Percentiles rank a stretch among this genome's conserved stretches.
phyloP scores from a whole-genome alignment of 2,329 filamentous ascomycete species.

The Penicillium sp. region DNA sequence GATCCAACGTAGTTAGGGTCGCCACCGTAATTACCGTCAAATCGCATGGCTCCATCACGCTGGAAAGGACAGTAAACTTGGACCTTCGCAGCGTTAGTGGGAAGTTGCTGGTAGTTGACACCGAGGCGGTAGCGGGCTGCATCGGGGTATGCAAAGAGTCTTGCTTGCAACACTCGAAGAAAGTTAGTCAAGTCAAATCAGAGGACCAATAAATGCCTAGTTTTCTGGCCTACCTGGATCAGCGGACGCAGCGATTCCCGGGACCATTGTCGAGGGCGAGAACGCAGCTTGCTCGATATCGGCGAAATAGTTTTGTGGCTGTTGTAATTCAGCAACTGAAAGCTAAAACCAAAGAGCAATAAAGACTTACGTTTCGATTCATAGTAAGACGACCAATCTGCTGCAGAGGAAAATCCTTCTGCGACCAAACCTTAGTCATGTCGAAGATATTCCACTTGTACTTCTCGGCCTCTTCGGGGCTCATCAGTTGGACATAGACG shows the following conservation, averaged over 20 bases:
- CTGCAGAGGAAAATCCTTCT: slow-evolving; percentile 71
- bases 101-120: slow-evolving; percentile 47
- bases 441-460: slow-evolving; percentile 68
- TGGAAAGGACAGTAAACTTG: slow-evolving; percentile 58
- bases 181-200: slow-evolving; percentile 6
- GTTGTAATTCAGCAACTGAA: too few relatives aligned
- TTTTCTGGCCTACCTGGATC: slow-evolving; percentile 54
- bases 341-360: not conserved
- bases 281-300: slow-evolving; percentile 72
- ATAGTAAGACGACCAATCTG: slow-evolving; percentile 70
- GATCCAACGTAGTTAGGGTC: slow-evolving; percentile 59
- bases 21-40: slow-evolving; percentile 59
- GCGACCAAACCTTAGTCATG: slow-evolving; percentile 81
- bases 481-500: not conserved
- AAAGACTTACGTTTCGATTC: slow-evolving; percentile 65
- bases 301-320: slow-evolving; percentile 63
- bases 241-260: slow-evolving; percentile 64
- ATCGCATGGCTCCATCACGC: slow-evolving; percentile 43
- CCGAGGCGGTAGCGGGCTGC: slow-evolving; percentile 49
- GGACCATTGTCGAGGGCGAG: slow-evolving; percentile 66
- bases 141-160: slow-evolving; percentile 66
- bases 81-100: slow-evolving; percentile 41
- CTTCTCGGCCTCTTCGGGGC: too few relatives aligned
- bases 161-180: slow-evolving; percentile 59
- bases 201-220: not conserved